Evolutionary conservation across 2,329 filamentous ascomycete genomes (phyloP).

Genomic region (Juglanconis sp.): DNA sequence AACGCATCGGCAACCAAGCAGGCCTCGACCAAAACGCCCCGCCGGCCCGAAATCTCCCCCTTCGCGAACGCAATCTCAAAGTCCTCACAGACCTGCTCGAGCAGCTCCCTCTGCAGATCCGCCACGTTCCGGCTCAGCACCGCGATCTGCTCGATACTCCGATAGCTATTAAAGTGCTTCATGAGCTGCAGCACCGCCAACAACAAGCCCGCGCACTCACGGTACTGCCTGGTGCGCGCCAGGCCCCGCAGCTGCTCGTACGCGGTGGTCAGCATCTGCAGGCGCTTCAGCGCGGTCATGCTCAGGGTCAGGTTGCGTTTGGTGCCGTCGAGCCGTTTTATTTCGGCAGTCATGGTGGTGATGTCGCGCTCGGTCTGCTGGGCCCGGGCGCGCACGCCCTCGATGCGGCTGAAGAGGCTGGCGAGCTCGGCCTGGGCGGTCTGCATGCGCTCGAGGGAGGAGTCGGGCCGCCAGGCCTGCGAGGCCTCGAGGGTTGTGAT

Average conservation of each 20-base stretch:
- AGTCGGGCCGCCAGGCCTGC: constrained; percentile 81
- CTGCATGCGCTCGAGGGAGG: constrained; percentile 88
- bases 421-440: constrained; percentile 85
- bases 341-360: constrained; percentile 97
- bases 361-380: constrained; percentile 93
- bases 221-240: constrained; percentile 83
- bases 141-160: constrained; percentile 97
- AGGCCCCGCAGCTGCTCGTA: constrained; percentile 90
- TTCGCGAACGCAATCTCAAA: constrained; percentile 95
- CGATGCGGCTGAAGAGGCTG: constrained; percentile 89
- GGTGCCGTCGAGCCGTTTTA: constrained; percentile 93
- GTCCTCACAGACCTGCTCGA: constrained; percentile 98
- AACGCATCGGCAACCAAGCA: constrained; percentile 94
- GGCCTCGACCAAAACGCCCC: constrained; percentile 74
- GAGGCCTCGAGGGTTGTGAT: constrained; percentile 71
- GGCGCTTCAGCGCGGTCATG: constrained; percentile 94
- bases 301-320: constrained; percentile 95
- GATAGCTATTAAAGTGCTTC: constrained; percentile 97
- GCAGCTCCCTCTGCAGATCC: constrained; percentile 84
- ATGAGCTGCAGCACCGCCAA: constrained; percentile 96
- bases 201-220: constrained; percentile 88
- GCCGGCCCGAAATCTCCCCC: constrained; percentile 70
- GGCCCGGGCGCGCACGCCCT: constrained; percentile 83
- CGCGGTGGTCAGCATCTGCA: constrained; percentile 99
- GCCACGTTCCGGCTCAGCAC: constrained; percentile 88